Evolutionary conservation across 306 rosid genomes (phyloP).

Genomic region (Trichosanthes cucumerina): DNA sequence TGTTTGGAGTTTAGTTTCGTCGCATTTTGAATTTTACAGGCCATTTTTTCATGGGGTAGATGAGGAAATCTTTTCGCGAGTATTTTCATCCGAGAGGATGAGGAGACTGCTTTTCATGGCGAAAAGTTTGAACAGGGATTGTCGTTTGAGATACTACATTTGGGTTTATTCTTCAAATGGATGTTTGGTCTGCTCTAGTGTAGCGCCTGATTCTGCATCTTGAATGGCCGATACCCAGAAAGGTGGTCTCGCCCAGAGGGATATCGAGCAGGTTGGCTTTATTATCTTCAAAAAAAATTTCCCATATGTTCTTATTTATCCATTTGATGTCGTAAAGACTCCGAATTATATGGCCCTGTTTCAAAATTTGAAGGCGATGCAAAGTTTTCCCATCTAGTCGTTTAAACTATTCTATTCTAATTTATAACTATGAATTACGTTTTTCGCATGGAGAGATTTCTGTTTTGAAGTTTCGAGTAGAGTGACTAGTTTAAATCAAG

Average conservation of each 20-base stretch:
- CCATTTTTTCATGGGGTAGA: constrained; percentile 39
- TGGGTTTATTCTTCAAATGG: constrained; percentile 53
- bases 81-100: constrained; percentile 16
- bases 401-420: background rate
- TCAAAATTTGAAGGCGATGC: background rate
- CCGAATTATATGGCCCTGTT: background rate
- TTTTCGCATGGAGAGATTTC: background rate
- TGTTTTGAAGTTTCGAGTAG: background rate
- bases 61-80: constrained; percentile 7
- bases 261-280: constrained; percentile 65
- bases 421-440: background rate
- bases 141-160: constrained; percentile 28
- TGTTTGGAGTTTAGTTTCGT: constrained; percentile 9
- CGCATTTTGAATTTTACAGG: constrained; percentile 11
- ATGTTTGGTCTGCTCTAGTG: constrained; percentile 40
- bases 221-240: constrained; percentile 90
- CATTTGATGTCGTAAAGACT: background rate
- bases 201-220: constrained; percentile 44
- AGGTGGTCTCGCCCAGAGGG: constrained; percentile 50
- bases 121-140: constrained; percentile 32
- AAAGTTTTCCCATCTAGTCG: background rate
- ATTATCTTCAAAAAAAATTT: background rate
- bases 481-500: background rate
- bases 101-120: constrained; percentile 41
- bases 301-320: constrained; percentile 8